Evolutionary conservation across 768 basidiomycete species (phyloP).

Genomic region (Chalciporus piperatus): DNA sequence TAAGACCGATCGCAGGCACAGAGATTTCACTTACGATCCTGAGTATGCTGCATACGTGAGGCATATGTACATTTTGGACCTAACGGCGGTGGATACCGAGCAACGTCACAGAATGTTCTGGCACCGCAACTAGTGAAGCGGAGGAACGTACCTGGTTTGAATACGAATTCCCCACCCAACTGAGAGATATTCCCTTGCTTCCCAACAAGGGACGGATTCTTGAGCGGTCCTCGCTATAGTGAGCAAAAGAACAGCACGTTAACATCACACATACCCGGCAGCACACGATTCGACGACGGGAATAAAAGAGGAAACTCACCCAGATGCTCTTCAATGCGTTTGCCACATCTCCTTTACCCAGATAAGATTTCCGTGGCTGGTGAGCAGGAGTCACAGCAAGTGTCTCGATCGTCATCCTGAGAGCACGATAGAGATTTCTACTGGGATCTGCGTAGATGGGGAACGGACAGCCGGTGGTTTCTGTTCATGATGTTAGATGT

Average conservation of each 20-base stretch:
- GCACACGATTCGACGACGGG: neutral
- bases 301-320: constrained; percentile 31
- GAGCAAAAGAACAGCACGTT: neutral
- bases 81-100: constrained; percentile 21
- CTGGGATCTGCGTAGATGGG: constrained; percentile 65
- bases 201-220: constrained; percentile 46
- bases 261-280: too few species aligned
- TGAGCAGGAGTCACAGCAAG: constrained; percentile 44
- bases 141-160: constrained; percentile 49
- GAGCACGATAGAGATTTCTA: constrained; percentile 51
- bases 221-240: constrained; percentile 37
- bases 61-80: constrained; percentile 45
- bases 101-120: neutral
- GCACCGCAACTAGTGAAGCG: neutral
- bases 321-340: constrained; percentile 42
- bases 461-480: constrained; percentile 44
- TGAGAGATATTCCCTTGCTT: constrained; percentile 64
- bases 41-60: constrained; percentile 57
- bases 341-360: constrained; percentile 30
- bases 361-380: constrained; percentile 45
- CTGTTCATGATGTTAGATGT: constrained; percentile 25
- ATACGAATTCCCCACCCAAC: constrained; percentile 61
- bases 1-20: neutral
- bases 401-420: constrained; percentile 58
- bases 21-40: constrained; percentile 44